Conservation (phyloP, 257 asterid species). For the Scutellaria galericulata region DNA sequence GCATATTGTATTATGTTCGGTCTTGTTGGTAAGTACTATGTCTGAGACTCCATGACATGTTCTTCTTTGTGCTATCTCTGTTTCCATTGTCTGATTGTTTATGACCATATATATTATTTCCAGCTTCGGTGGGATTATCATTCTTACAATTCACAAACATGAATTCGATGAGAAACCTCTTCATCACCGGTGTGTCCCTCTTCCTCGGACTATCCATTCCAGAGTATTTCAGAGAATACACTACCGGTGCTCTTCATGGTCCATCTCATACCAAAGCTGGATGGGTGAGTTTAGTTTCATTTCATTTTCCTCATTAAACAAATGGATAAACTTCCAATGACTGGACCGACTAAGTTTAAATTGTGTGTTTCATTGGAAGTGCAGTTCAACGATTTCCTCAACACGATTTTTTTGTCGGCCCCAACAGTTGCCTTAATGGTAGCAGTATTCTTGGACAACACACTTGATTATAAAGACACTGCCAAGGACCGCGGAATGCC, state of each 20-base stretch:
- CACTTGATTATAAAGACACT: constrained; percentile 88
- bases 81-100: constrained; percentile 4
- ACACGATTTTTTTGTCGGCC: constrained; percentile 81
- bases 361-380: constrained; percentile 7
- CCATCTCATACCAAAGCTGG: constrained; percentile 94
- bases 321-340: neutral
- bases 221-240: constrained; percentile 90
- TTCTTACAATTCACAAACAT: constrained; percentile 95
- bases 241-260: constrained; percentile 73
- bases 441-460: constrained; percentile 87
- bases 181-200: constrained; percentile 82
- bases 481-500: constrained; percentile 97
- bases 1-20: constrained; percentile 89
- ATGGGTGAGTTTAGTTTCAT: constrained; percentile 62
- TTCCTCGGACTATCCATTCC: constrained; percentile 93
- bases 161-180: constrained; percentile 97
- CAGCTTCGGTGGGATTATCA: constrained; percentile 96
- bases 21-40: constrained; percentile 67
- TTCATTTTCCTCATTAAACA: neutral
- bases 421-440: constrained; percentile 86
- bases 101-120: constrained; percentile 19
- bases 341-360: too few relatives aligned
- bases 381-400: constrained; percentile 95
- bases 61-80: neutral
- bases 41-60: neutral